These are phyloP conservation scores for Lotus japonicus DNA, from an alignment of 306 rosid species.

Conservation along the genomic window DNA sequence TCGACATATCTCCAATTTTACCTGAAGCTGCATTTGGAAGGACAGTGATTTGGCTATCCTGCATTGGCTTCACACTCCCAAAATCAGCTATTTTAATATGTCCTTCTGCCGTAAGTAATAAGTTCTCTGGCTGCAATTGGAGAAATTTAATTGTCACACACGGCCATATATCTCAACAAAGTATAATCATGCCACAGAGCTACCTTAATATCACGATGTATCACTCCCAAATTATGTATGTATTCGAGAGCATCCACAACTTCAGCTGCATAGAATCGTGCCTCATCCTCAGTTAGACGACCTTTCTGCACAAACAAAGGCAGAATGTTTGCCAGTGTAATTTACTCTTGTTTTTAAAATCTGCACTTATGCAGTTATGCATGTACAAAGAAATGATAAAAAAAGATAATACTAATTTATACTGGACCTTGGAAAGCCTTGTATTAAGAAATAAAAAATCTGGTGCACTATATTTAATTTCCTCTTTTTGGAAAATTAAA, in stretches of 20 bases:
- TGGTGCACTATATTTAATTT: background rate
- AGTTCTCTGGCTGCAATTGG: conserved; percentile 89
- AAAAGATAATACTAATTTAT: background rate
- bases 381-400: background rate
- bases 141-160: conserved; percentile 21
- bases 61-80: conserved; percentile 99
- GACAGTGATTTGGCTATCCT: conserved; percentile 83
- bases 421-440: background rate
- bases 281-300: conserved; percentile 79
- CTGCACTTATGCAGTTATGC: too few relatives aligned
- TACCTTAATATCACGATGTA: conserved; percentile 99
- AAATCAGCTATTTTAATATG: conserved; percentile 96
- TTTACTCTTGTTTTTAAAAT: too few relatives aligned
- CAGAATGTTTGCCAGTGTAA: conserved; percentile 14
- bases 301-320: conserved; percentile 65
- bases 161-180: conserved; percentile 20
- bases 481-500: background rate
- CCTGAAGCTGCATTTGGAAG: conserved; percentile 99
- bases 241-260: conserved; percentile 96
- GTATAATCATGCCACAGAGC: conserved; percentile 21
- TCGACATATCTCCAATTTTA: conserved; percentile 22
- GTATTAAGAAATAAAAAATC: background rate
- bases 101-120: conserved; percentile 84
- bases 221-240: conserved; percentile 90
- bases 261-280: conserved; percentile 94